Evolutionary conservation across 495 filamentous ascomycete genomes (phyloP), one percentile per base, ranked within the genome.

Genomic region (Lentithecium fluviatile): DNA sequence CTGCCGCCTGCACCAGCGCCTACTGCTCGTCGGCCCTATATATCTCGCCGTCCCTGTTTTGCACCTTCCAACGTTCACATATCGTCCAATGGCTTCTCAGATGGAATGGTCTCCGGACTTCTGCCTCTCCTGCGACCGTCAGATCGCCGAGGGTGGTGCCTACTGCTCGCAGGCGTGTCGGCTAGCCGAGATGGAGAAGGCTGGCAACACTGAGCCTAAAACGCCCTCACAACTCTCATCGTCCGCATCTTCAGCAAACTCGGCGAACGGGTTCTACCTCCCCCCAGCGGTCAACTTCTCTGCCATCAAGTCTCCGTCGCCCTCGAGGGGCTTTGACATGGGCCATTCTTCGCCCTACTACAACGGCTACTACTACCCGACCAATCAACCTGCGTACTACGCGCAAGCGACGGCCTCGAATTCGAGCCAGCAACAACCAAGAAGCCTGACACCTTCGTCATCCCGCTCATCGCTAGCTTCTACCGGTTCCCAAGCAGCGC

Each of bases 131-230:
- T 97, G 93, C 80, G 93, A 97, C 75, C 84, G 85, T 73, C 89
- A 95, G 75, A 94, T 87, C 56, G 67, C 78, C 20, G 88, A 87
- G 60, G 82, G 82, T 60, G 84, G 82, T 67, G 79, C 83, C 24
- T 97, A 96, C 77, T 97, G 93, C 83, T 95, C 91, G 24, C 91
- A 97, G 77, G 83, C 88, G 23, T 97, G 93, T 79, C 83, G 90
- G 42, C 79, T 97, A 45, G 88, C 89, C 52, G 94, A 97, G 72
- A 82, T 92, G 63, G 90, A 96, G 73, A 83, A 83, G 72, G 82
- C 83, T 45, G 67, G 59, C 43, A 54, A 15, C 45, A 60, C 37
- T 12, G 61, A 54, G 54, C 49, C 60, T 11, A 15, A 43, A 12
- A 37, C 49, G 17, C 66, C 66, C 32, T 26, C 52, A 45, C 56